These are phyloP conservation scores for Yamadazyma scolyti DNA, from an alignment of 805 yeast genomes.

Conservation along the genomic window DNA sequence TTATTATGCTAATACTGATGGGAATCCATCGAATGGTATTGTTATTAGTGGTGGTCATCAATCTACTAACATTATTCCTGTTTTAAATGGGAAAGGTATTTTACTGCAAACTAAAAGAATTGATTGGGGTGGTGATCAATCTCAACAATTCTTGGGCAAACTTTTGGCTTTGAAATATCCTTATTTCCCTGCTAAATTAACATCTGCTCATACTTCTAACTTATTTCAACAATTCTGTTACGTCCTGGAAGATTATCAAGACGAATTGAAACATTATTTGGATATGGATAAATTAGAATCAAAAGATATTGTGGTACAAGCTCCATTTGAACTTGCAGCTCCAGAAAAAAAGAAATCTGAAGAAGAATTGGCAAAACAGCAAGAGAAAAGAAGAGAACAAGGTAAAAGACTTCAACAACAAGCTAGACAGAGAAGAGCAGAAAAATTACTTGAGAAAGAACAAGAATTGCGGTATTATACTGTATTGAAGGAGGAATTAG, in stretches of 20 bases:
- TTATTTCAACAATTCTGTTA: constrained; percentile 77
- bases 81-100: constrained; percentile 63
- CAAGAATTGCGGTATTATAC: constrained; percentile 73
- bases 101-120: constrained; percentile 71
- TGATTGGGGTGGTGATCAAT: constrained; percentile 86
- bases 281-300: constrained; percentile 60
- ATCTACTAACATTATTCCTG: constrained; percentile 79
- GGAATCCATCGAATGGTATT: constrained; percentile 45
- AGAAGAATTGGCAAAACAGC: constrained; percentile 74
- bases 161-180: constrained; percentile 83
- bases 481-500: constrained; percentile 50
- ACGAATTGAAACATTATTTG: constrained; percentile 56
- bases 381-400: constrained; percentile 77
- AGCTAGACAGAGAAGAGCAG: constrained; percentile 79
- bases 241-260: constrained; percentile 62
- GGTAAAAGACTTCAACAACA: constrained; percentile 90
- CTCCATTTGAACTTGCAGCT: constrained; percentile 64
- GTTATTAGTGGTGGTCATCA: constrained; percentile 83
- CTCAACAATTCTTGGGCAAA: constrained; percentile 59
- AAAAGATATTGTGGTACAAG: constrained; percentile 77
- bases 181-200: constrained; percentile 75
- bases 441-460: constrained; percentile 75
- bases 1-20: constrained; percentile 58
- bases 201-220: constrained; percentile 58
- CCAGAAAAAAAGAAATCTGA: constrained; percentile 70